Percentiles rank a stretch among this genome's conserved stretches.
Conservation (phyloP, 495 filamentous ascomycete genomes). For the Aspergillus steynii region DNA sequence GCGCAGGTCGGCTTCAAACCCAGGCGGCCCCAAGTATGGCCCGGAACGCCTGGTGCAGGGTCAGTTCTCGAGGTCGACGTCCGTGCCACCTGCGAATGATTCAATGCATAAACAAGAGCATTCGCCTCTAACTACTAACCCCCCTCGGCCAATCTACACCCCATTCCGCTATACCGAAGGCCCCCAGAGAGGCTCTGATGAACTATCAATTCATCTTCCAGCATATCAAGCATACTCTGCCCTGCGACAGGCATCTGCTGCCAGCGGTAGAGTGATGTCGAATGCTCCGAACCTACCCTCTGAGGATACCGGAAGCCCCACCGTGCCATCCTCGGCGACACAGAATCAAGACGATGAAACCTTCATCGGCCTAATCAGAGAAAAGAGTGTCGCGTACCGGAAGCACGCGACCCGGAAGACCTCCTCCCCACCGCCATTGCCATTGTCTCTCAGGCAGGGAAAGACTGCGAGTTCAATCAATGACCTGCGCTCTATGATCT, state of each 20-base stretch:
- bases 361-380: conserved; percentile 48
- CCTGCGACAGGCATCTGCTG: conserved; percentile 43
- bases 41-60: background rate
- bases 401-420: conserved; percentile 20
- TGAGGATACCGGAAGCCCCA: conserved; percentile 19
- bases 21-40: conserved; percentile 19
- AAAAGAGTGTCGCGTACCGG: conserved; percentile 44
- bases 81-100: conserved; percentile 28
- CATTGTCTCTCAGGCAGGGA: conserved; percentile 31
- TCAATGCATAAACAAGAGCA: conserved; percentile 22
- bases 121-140: conserved; percentile 37
- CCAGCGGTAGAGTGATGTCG: conserved; percentile 47
- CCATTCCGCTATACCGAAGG: conserved; percentile 51
- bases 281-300: conserved; percentile 25
- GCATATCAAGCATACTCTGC: conserved; percentile 50
- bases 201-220: conserved; percentile 38
- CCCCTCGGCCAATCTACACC: conserved; percentile 48
- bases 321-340: conserved; percentile 15
- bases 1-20: conserved; percentile 24
- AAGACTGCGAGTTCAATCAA: conserved; percentile 28
- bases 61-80: conserved; percentile 22
- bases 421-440: conserved; percentile 31
- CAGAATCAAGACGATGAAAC: conserved; percentile 40
- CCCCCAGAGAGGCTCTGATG: conserved; percentile 46
- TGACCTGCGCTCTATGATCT: conserved; percentile 37